Evolutionary conservation across 257 asterid genomes (phyloP), one percentile per base, ranked within the genome.

Genomic region (Forsythia viridissima): DNA sequence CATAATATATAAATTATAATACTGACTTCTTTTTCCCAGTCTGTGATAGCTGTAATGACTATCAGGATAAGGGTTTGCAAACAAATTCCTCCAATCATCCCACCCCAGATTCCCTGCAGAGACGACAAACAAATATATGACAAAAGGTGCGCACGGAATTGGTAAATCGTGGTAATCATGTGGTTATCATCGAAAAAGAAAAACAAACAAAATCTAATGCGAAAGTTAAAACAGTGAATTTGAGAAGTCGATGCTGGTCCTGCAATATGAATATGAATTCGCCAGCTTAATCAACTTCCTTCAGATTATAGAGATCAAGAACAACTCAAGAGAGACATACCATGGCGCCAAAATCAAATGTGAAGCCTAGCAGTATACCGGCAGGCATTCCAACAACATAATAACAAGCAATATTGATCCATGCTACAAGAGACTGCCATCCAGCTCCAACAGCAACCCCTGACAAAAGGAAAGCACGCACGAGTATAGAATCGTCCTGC

Each of bases 391-490:
- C 98, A 9, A 92, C 80, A 57, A 92, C 75, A 88, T 93, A 93
- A 73, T 93, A 93, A 71, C 93, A 84, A 1, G 85, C 97, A 46
- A 93, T 81, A 84, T 93, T 93, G 73, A 92, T 79, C 75, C 87
- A 92, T 8, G 97, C 98, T 46, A 93, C 91, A 70, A 90, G 34
- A 21, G 92, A 75, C 79, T 93, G 98, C 98, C 98, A 93, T 80
- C 98, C 98, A 75, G 98, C 97, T 82, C 98, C 98, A 74, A 93
- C 91, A 16, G 97, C 98, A 74, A 93, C 98, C 80, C 98, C 98
- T 92, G 79, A 48, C 42, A 20, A 63, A 73, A 52, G 38, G 20
- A 59, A 36, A 12, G 20, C 2, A 1, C 2, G 39, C 40, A 71
- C 36, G 4, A 59, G 67, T 59, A 24, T 13, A 61, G 36, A 6